Percentiles rank a stretch among this genome's conserved stretches.
Conservation (phyloP, 352 stramenopile species). For the Thraustochytrium striatum region DNA sequence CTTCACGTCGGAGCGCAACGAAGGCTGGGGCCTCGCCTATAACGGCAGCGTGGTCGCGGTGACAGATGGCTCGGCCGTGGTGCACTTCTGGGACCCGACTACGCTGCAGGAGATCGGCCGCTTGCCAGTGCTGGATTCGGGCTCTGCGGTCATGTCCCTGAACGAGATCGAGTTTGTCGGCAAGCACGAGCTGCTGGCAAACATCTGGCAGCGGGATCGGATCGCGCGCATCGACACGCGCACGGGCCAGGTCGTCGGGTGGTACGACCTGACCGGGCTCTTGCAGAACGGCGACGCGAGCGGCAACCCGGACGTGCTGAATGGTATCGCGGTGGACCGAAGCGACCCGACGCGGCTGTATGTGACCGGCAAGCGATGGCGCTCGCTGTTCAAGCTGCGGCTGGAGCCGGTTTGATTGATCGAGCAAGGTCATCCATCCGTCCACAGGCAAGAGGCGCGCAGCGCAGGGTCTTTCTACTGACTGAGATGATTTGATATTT, state of each 20-base stretch:
- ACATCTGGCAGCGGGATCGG: conserved; percentile 70
- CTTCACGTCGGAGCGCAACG: conserved; percentile 65
- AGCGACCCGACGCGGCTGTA: background rate
- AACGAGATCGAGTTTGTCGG: conserved; percentile 78
- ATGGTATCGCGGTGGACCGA: conserved; percentile 7
- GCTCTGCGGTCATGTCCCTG: conserved; percentile 59
- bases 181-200: conserved; percentile 67
- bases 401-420: too few relatives aligned
- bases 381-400: conserved; percentile 19
- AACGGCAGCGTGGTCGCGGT: conserved; percentile 70
- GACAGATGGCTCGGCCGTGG: conserved; percentile 68
- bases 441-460: too few relatives aligned
- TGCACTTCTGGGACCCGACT: conserved; percentile 69
- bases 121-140: conserved; percentile 52
- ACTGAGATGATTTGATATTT: too few relatives aligned
- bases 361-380: conserved; percentile 36
- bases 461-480: too few relatives aligned
- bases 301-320: conserved; percentile 36
- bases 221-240: conserved; percentile 68
- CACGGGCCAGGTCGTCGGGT: conserved; percentile 64
- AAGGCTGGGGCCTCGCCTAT: conserved; percentile 77
- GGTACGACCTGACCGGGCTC: background rate
- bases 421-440: too few relatives aligned
- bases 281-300: background rate
- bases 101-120: conserved; percentile 57